phyloP scores from a whole-genome alignment of 148 eudicot genomes.

The Camellia lanceoleosa region DNA sequence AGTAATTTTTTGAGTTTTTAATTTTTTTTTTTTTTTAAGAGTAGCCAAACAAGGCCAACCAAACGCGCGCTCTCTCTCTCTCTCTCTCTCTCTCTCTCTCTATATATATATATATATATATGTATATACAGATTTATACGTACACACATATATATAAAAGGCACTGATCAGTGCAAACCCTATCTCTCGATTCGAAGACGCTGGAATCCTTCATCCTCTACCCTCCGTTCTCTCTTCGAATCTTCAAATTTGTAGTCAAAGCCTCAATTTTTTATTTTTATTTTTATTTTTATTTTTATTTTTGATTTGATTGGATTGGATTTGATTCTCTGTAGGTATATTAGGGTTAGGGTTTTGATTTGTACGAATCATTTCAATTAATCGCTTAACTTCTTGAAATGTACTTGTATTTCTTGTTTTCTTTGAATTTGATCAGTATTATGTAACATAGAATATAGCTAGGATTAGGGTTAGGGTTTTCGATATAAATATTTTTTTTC shows the following conservation, averaged over 20 bases:
- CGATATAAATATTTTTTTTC: neutral
- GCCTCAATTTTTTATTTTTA: neutral
- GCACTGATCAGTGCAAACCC: conserved; percentile 8
- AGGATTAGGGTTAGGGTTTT: conserved; percentile 39
- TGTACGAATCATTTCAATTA: neutral
- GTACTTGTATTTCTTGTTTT: neutral
- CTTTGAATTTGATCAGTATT: neutral
- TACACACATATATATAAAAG: neutral
- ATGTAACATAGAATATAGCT: neutral
- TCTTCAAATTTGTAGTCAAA: neutral
- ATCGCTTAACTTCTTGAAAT: neutral
- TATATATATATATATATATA: too few species aligned
- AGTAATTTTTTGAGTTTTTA: too few species aligned
- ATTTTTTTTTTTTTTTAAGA: too few species aligned
- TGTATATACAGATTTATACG: too few species aligned
- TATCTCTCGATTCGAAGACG: conserved; percentile 8
- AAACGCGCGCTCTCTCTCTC: too few species aligned
- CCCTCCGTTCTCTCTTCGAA: neutral
- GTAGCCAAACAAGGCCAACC: too few species aligned
- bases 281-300: neutral
- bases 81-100: too few species aligned
- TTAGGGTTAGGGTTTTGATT: conserved; percentile 8
- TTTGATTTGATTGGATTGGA: too few species aligned
- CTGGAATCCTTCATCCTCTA: neutral
- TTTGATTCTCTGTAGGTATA: neutral